These are phyloP conservation scores for Sarcocystis neurona DNA, from an alignment of 169 alveolate species.

Conservation along the genomic window DNA sequence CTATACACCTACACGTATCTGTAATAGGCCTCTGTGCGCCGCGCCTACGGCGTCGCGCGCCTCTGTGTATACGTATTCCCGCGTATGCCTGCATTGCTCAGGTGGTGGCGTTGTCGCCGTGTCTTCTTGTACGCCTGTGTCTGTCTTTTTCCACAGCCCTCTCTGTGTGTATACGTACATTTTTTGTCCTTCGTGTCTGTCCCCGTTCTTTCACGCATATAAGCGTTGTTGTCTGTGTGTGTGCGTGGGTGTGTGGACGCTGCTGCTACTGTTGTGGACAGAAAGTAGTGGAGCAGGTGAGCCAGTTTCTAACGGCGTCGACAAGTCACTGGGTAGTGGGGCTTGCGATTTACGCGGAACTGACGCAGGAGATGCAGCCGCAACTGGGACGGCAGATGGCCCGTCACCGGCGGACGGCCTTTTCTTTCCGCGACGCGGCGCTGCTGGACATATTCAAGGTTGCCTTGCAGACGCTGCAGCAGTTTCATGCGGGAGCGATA, in stretches of 20 bases:
- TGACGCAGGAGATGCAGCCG: constrained; percentile 87
- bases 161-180: constrained; percentile 1
- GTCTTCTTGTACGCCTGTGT: too few relatives aligned
- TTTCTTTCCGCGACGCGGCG: constrained; percentile 91
- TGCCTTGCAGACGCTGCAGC: constrained; percentile 68
- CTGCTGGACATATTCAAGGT: constrained; percentile 86
- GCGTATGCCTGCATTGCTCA: too few relatives aligned
- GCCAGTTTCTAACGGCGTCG: constrained; percentile 82
- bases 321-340: constrained; percentile 94
- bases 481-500: constrained; percentile 77
- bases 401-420: constrained; percentile 83
- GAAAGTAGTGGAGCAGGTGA: constrained; percentile 73
- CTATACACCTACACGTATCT: too few relatives aligned
- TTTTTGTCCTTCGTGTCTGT: too few relatives aligned
- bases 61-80: too few relatives aligned
- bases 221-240: not conserved
- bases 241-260: constrained; percentile 34
- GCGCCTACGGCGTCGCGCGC: too few relatives aligned
- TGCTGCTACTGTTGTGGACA: too few relatives aligned
- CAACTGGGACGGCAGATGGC: constrained; percentile 69
- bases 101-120: too few relatives aligned
- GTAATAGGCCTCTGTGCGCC: too few relatives aligned
- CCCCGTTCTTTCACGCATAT: not conserved
- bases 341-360: constrained; percentile 86
- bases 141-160: too few relatives aligned